phyloP scores from a whole-genome alignment of 345 rosid species.

The Aquilaria yunnanensis region DNA sequence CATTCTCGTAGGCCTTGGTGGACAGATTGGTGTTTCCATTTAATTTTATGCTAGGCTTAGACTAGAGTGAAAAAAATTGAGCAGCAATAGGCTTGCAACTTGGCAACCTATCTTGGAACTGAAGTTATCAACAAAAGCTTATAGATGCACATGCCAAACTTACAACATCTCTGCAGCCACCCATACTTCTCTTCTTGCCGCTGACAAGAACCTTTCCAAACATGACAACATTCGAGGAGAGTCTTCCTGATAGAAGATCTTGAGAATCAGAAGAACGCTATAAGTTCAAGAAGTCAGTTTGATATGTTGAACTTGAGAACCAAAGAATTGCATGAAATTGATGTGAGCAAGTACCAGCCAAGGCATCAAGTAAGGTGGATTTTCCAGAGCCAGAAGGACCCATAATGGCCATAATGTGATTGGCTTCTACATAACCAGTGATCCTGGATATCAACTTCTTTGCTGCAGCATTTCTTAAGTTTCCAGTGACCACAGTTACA shows the following conservation, averaged over 20 bases:
- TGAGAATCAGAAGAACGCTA: not conserved
- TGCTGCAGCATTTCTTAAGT: not conserved
- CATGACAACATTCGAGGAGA: not conserved
- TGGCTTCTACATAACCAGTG: constrained; percentile 22
- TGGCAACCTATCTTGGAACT: no score
- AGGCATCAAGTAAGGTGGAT: constrained; percentile 29
- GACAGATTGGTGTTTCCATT: no score
- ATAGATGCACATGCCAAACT: no score
- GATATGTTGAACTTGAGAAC: not conserved
- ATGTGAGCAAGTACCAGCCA: constrained; percentile 21
- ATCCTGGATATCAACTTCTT: constrained; percentile 16
- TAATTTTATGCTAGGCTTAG: no score
- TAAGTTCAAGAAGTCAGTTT: no score
- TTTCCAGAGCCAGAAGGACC: constrained; percentile 38
- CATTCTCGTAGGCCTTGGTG: no score
- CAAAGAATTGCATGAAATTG: not conserved
- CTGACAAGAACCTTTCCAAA: not conserved
- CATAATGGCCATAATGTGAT: constrained; percentile 28
- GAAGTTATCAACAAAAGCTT: no score
- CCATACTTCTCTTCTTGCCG: not conserved
- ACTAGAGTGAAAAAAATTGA: no score
- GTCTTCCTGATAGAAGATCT: constrained; percentile 12
- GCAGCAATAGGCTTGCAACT: no score
- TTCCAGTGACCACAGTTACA: constrained; percentile 16
- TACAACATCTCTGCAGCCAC: not conserved